Base-by-base conservation (phyloP, 1,284 basidiomycete species). In the Xanthoconium separans region DNA sequence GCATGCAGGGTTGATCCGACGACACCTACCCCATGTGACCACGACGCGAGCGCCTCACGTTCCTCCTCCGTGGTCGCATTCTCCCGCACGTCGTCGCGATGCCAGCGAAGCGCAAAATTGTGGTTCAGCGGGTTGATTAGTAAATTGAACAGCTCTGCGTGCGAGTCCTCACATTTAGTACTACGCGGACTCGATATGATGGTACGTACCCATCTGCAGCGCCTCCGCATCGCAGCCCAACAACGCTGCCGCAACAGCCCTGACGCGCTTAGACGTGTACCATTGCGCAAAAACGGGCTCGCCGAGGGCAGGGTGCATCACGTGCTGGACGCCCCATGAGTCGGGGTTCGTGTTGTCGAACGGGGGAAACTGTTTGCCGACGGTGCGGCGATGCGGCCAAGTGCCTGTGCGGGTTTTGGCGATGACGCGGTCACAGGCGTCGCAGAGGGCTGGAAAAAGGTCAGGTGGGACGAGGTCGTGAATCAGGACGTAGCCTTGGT, bases 341-440 rank as follows among this genome's bases (percentile, higher is more conserved):
- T 92, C 89, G 1, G 79, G 77, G 47, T 79, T 70, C 34, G 76
- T 76, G 31, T 79, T 42, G 39, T 60, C 59, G 64, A 79, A 93
- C 0, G 91, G 91, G 2, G 91, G 91, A 61, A 93, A 93, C 65
- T 91, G 89, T 58, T 86, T 87, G 13, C 91, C 91, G 13, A 93
- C 88, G 1, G 85, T 83, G 43, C 91, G 80, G 2, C 86, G 76
- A 60, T 88, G 77, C 0, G 79, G 73, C 91, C 90, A 93, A 9
- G 70, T 58, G 4, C 87, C 87, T 0, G 72, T 55, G 15, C 90
- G 82, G 0, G 89, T 88, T 37, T 77, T 77, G 29, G 72, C 64
- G 20, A 85, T 77, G 2, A 77, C 79, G 18, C 76, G 71, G 20
- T 79, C 77, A 52, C 80, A 83, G 4, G 89, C 87, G 0, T 64